A percentile compares a stretch with the other conserved stretches of the same genome.
Conservation (phyloP, 495 filamentous ascomycete species). For the Neurospora tetrasperma region DNA sequence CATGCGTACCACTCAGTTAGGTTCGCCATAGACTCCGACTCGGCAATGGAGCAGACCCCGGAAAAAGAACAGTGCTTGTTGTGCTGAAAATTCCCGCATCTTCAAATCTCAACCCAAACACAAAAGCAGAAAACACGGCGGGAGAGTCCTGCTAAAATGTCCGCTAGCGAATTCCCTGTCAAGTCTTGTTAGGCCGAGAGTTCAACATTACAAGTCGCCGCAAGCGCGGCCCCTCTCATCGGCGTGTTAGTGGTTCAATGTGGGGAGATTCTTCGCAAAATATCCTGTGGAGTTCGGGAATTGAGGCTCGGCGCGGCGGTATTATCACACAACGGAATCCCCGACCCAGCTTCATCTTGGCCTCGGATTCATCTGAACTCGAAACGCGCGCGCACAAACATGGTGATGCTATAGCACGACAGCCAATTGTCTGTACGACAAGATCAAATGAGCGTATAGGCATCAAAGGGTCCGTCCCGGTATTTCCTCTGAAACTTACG, state of each 20-base stretch:
- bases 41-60: neutral
- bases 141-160: neutral
- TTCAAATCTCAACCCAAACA: neutral
- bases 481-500: neutral
- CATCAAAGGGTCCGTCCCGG: neutral
- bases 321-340: neutral
- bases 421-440: neutral
- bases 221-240: neutral
- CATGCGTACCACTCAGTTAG: neutral
- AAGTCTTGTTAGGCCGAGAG: neutral
- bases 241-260: neutral
- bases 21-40: neutral
- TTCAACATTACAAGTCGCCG: neutral
- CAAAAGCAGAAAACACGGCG: neutral
- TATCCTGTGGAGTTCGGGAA: neutral
- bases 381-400: neutral
- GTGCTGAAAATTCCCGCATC: neutral
- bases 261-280: neutral
- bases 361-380: neutral
- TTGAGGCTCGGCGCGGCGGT: neutral
- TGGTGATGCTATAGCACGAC: neutral
- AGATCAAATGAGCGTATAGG: neutral
- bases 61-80: neutral
- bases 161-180: neutral
- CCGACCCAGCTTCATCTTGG: neutral